Evolutionary conservation across 148 eudicot genomes (phyloP), one percentile per base, ranked within the genome.

Genomic region (Chenopodium berlandieri): DNA sequence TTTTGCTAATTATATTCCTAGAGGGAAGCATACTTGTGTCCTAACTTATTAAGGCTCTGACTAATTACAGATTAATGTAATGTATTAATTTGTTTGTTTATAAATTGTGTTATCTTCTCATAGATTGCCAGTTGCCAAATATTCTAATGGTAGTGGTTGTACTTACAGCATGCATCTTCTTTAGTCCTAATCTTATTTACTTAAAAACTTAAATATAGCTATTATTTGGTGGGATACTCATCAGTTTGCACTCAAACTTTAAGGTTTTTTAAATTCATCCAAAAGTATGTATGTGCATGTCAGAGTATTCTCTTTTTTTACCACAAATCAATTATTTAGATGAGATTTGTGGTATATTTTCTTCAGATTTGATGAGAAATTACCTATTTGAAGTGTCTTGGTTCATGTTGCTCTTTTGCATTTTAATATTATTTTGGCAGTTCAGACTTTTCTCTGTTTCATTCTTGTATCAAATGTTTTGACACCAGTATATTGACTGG

Each of bases 111-210:
- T 75, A 75, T 79, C 83, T 68, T 25, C 65, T 67, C 37, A 79
- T 68, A 71, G 60, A 84, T 52, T 84, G 79, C 58, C 44, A 70
- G 73, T 46, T 79, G 69, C 58, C 66, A 76, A 69, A 27, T 79
- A 80, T 70, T 76, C 75, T 66, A 83, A 62, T 79, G 7, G 20
- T 70, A 75, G 86, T 84, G 83, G 73, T 60, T 63, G 86, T 84
- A 84, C 83, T 84, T 80, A 76, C 75, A 80, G 60, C 82, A 76
- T 76, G 86, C 83, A 79, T 75, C 79, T 84, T 75, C 71, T 40
- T 60, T 65, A 67, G 48, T 75, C 66, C 32, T 52, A 19, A 74
- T 48, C 77, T 50, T 13, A 74, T 12, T 74, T 50, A 27, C 77
- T 44, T 74, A 74, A 12, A 74, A 63, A 52, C 76, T 74, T 74